These are phyloP conservation scores for Solanum bulbocastanum DNA, from an alignment of 257 asterid species.

Conservation along the genomic window DNA sequence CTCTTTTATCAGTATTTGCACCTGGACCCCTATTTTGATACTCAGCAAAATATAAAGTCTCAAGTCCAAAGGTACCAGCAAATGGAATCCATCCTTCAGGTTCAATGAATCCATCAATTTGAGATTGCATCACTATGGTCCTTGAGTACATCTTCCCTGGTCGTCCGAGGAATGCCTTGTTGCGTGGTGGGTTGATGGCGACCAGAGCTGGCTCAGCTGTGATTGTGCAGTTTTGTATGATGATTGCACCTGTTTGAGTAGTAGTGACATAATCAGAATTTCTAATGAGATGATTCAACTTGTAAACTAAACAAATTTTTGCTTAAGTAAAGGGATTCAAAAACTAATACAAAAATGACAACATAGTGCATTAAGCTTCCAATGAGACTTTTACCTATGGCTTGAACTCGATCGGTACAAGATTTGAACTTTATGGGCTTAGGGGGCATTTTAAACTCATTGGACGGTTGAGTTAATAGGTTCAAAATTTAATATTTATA, in stretches of 20 bases:
- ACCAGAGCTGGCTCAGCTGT: neutral
- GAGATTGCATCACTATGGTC: slow-evolving; percentile 15
- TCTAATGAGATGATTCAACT: neutral
- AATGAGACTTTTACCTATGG: neutral
- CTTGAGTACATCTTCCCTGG: slow-evolving; percentile 19
- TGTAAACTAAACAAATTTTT: neutral
- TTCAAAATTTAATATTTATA: no score
- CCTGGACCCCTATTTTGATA: slow-evolving; percentile 17
- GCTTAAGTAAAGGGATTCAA: no score
- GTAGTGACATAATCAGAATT: neutral
- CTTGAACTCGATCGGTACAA: accelerated
- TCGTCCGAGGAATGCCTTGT: slow-evolving; percentile 9
- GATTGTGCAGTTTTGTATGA: slow-evolving; percentile 2
- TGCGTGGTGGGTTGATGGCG: neutral
- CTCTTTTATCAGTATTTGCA: slow-evolving; percentile 3
- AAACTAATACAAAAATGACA: neutral
- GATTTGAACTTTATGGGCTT: neutral
- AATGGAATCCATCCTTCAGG: slow-evolving; percentile 17
- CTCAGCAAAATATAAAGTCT: slow-evolving; percentile 13
- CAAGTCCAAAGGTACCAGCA: neutral
- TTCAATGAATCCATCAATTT: slow-evolving; percentile 10
- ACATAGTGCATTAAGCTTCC: neutral
- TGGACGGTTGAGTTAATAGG: neutral
- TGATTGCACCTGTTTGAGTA: neutral
- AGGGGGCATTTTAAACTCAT: neutral